Percentiles rank a stretch among this genome's conserved stretches.
phyloP scores from a whole-genome alignment of 768 basidiomycete genomes.

The Sarcodon aspratus region DNA sequence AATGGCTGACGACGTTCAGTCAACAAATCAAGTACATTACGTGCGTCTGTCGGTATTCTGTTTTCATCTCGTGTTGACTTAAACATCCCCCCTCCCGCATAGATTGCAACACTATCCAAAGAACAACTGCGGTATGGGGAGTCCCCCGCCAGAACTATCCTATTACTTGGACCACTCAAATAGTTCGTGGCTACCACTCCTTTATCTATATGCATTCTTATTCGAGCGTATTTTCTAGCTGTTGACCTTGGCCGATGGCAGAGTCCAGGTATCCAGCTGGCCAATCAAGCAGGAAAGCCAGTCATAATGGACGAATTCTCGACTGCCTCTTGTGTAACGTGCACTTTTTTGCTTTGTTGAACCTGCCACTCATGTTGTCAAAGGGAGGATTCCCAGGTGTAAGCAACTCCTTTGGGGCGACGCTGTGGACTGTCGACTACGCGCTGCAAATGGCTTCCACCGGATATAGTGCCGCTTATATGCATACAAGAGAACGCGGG shows the following conservation, averaged over 20 bases:
- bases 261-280: neutral
- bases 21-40: slow-evolving; percentile 1
- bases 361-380: too few relatives aligned
- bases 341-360: too few relatives aligned
- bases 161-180: slow-evolving; percentile 26
- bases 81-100: slow-evolving; percentile 25
- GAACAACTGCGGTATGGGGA: slow-evolving; percentile 23
- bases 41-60: slow-evolving; percentile 2
- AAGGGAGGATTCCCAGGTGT: slow-evolving; percentile 34
- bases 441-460: slow-evolving; percentile 37
- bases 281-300: neutral
- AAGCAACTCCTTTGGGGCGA: slow-evolving; percentile 39
- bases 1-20: slow-evolving; percentile 2
- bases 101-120: slow-evolving; percentile 43
- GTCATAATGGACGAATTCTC: neutral
- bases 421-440: slow-evolving; percentile 43
- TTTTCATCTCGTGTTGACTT: slow-evolving; percentile 31
- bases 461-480: slow-evolving; percentile 35
- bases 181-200: slow-evolving; percentile 2
- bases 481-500: slow-evolving; percentile 44
- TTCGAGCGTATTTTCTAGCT: neutral
- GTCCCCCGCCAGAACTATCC: neutral
- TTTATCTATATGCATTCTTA: too few relatives aligned
- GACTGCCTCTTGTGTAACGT: slow-evolving; percentile 7
- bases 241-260: slow-evolving; percentile 35